A percentile compares a stretch with the other conserved stretches of the same genome.
phyloP scores from a whole-genome alignment of 2,329 filamentous ascomycete genomes.

The Dothideomycetidae sp. region DNA sequence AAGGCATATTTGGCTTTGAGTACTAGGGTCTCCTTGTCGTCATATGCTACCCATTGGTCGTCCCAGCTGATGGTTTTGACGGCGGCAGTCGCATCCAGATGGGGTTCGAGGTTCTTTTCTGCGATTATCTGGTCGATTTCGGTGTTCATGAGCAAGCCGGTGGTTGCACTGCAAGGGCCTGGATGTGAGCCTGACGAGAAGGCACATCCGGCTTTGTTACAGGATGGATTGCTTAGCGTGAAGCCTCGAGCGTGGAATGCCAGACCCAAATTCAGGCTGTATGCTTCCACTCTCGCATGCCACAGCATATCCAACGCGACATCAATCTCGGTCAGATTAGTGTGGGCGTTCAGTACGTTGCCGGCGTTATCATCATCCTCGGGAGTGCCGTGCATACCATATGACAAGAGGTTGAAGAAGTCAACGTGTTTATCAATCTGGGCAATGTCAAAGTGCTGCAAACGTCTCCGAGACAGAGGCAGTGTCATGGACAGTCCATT shows the following conservation, averaged over 20 bases:
- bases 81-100: slow-evolving; percentile 13
- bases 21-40: slow-evolving; percentile 26
- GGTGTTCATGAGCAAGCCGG: slow-evolving; percentile 13
- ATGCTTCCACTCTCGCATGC: slow-evolving; percentile 28
- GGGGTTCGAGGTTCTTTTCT: slow-evolving; percentile 9
- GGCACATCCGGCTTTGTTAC: slow-evolving; percentile 14
- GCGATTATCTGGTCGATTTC: slow-evolving; percentile 15
- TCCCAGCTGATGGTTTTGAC: slow-evolving; percentile 18
- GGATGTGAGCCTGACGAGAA: slow-evolving; percentile 12
- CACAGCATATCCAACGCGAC: slow-evolving; percentile 32
- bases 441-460: slow-evolving; percentile 20
- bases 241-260: slow-evolving; percentile 36
- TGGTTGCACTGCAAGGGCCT: slow-evolving; percentile 16
- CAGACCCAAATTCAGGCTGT: slow-evolving; percentile 33
- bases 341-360: slow-evolving; percentile 24
- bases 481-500: slow-evolving; percentile 11
- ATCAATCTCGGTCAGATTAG: slow-evolving; percentile 35
- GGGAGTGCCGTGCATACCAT: slow-evolving; percentile 32
- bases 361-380: slow-evolving; percentile 27
- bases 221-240: slow-evolving; percentile 18
- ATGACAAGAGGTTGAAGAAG: slow-evolving; percentile 29
- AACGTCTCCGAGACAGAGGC: slow-evolving; percentile 19
- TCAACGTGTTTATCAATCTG: slow-evolving; percentile 10
- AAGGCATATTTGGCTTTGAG: too few relatives aligned
- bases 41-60: slow-evolving; percentile 20